Evolutionary conservation across 2,329 filamentous ascomycete species (phyloP), one percentile per base, ranked within the genome.

Genomic region (Penicillium nordicum): DNA sequence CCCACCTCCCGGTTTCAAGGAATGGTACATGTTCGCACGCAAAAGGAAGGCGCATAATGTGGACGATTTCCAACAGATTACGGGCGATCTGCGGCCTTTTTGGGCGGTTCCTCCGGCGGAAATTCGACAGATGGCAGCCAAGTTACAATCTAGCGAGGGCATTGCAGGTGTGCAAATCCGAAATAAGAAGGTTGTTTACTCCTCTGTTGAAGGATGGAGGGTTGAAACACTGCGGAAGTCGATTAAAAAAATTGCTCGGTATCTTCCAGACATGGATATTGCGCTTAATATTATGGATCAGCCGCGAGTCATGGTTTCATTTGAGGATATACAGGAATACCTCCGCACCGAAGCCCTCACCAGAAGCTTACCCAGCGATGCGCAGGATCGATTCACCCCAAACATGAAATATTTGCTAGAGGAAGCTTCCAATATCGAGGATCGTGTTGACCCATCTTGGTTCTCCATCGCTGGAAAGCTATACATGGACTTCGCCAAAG

Each of bases 251-350:
- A 82, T 85, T 36, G 79, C 81, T 27, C 67, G 77, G 14, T 73
- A 79, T 48, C 68, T 88, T 23, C 85, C 85, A 5, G 84, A 88
- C 59, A 81, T 88, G 68, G 84, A 88, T 67, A 86, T 88, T 75
- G 81, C 84, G 11, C 83, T 88, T 73, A 88, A 88, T 66, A 77
- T 80, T 50, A 78, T 86, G 72, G 85, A 88, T 67, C 84, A 88
- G 67, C 80, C 85, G 29, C 78, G 85, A 23, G 69, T 88, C n/a
- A 72, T 87, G 30, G 82, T 85, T 3, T 79, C 83, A 10, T 84
- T 79, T 72, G 79, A 87, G 52, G 75, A 81, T 14, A 79, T 88
- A 53, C 75, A 80, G 25, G 72, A 73, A 25, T 73, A 83, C 47
- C 75, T 86, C 10, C 71, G 71, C 8, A 73, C 76, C 45, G 84